phyloP scores from a whole-genome alignment of 495 filamentous ascomycete genomes.

The Penicillium longicatenatum region DNA sequence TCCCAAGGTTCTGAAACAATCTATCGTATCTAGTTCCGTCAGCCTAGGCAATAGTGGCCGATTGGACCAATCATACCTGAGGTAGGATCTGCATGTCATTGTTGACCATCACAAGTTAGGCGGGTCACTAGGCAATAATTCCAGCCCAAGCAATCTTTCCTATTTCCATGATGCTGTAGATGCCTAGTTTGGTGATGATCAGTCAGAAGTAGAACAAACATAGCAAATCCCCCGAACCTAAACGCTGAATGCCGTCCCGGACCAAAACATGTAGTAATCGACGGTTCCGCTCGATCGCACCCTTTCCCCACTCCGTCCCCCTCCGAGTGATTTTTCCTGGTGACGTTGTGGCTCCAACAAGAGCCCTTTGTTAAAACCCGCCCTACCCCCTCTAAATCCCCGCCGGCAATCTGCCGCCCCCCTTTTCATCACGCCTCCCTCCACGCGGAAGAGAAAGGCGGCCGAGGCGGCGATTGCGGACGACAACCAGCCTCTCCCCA shows the following conservation, averaged over 20 bases:
- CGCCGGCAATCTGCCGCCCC: constrained; percentile 24
- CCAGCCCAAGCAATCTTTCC: not conserved
- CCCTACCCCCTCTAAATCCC: constrained; percentile 1
- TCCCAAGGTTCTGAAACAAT: not conserved
- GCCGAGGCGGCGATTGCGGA: constrained; percentile 68
- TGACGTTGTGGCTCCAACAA: constrained; percentile 22
- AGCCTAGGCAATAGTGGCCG: not conserved
- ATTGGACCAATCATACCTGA: not conserved
- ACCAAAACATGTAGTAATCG: constrained; percentile 1
- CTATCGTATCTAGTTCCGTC: not conserved
- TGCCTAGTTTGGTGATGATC: not conserved
- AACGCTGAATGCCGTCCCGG: not conserved
- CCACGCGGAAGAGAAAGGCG: constrained; percentile 89
- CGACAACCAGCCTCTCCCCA: constrained; percentile 38
- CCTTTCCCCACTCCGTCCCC: constrained; percentile 24
- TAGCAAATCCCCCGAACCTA: not conserved
- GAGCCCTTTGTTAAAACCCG: constrained; percentile 6
- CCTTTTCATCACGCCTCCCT: constrained; percentile 63
- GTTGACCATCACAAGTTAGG: not conserved
- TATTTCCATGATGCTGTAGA: too few species aligned
- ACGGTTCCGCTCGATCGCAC: constrained; percentile 11
- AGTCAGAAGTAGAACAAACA: not conserved
- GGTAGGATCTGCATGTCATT: not conserved
- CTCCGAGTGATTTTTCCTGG: constrained; percentile 18
- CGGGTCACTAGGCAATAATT: not conserved